Percentiles rank a stretch among this genome's conserved stretches.
These are phyloP conservation scores for Pezizomycotina sp. DNA, from an alignment of 2,329 filamentous ascomycete genomes.

Conservation along the genomic window DNA sequence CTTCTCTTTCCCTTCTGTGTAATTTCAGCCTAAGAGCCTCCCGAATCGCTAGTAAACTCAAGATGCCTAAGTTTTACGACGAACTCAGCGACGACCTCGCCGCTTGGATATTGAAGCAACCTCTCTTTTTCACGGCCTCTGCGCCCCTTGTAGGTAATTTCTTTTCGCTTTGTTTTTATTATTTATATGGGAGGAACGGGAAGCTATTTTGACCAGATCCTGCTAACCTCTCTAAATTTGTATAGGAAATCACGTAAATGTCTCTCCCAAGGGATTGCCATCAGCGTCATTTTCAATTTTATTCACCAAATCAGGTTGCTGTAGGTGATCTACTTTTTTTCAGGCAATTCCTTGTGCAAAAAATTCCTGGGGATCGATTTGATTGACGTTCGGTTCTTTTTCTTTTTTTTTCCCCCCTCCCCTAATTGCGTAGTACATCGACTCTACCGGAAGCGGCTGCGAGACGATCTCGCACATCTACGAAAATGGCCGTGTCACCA, in stretches of 20 bases:
- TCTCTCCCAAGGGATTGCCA: conserved; percentile 57
- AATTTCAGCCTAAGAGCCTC: no score
- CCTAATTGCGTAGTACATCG: conserved; percentile 52
- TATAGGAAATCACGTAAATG: conserved; percentile 44
- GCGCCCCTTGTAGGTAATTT: conserved; percentile 42
- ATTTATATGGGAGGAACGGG: background rate
- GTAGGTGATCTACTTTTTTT: no score
- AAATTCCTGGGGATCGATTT: no score
- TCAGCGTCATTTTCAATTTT: conserved; percentile 45
- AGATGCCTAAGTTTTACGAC: conserved; percentile 44
- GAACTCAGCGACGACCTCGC: conserved; percentile 40
- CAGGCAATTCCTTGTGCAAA: no score
- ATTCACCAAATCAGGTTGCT: conserved; percentile 39
- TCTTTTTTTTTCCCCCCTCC: conserved; percentile 7
- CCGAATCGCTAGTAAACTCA: conserved; percentile 12
- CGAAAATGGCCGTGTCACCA: conserved; percentile 57
- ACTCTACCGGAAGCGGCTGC: conserved; percentile 56
- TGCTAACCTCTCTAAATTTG: background rate
- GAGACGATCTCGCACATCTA: conserved; percentile 63
- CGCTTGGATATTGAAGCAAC: conserved; percentile 49
- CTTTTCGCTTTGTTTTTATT: background rate
- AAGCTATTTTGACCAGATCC: background rate
- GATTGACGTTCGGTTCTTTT: no score
- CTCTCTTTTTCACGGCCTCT: conserved; percentile 60
- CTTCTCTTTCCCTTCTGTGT: no score